phyloP scores from a whole-genome alignment of 768 basidiomycete genomes.

The Hydnomerulius pinastri region DNA sequence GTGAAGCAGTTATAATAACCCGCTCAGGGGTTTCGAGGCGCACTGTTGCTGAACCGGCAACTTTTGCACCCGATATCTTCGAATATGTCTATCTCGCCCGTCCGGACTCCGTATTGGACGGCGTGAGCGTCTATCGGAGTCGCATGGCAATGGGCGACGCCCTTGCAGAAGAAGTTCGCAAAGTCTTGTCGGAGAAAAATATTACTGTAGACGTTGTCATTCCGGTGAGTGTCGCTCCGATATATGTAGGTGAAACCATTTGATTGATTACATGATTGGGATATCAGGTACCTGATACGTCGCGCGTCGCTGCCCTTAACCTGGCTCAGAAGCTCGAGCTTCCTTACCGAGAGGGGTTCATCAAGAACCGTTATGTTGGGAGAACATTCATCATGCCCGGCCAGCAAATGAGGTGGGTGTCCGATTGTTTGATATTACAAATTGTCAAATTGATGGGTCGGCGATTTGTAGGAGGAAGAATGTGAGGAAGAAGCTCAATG shows the following conservation, averaged over 20 bases:
- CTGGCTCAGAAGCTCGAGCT: slow-evolving; percentile 86
- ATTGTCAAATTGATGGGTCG: neutral
- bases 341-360: slow-evolving; percentile 97
- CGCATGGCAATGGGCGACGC: slow-evolving; percentile 99
- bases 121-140: slow-evolving; percentile 94
- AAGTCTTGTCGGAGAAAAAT: slow-evolving; percentile 65
- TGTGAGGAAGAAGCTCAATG: slow-evolving; percentile 92
- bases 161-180: slow-evolving; percentile 83
- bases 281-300: slow-evolving; percentile 88
- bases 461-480: slow-evolving; percentile 72
- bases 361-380: slow-evolving; percentile 98
- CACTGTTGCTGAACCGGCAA: slow-evolving; percentile 65
- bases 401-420: slow-evolving; percentile 80
- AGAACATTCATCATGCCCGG: slow-evolving; percentile 99
- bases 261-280: neutral
- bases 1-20: slow-evolving; percentile 96
- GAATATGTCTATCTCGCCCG: slow-evolving; percentile 99
- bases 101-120: slow-evolving; percentile 96
- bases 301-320: slow-evolving; percentile 93
- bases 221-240: slow-evolving; percentile 52
- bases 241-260: neutral
- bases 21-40: slow-evolving; percentile 74
- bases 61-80: slow-evolving; percentile 97
- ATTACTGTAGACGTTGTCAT: slow-evolving; percentile 93
- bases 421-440: neutral